These are phyloP conservation scores for Populus euphratica DNA, from an alignment of 345 rosid species.

Conservation along the genomic window DNA sequence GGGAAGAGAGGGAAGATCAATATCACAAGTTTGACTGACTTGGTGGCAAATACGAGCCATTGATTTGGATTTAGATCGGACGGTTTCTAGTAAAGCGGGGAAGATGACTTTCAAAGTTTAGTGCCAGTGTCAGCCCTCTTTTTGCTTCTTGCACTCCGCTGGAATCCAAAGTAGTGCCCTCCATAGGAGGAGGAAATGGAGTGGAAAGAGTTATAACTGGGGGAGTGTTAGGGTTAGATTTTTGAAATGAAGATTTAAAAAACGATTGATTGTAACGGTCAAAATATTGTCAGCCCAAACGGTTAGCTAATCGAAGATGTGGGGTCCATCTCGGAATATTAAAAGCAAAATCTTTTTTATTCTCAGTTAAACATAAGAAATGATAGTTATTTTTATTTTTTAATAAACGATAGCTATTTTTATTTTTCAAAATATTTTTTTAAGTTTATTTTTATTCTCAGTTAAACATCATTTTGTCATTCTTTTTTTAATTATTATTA, in stretches of 20 bases:
- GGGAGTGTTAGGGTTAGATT: constrained; percentile 7
- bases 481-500: too few relatives aligned
- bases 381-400: too few relatives aligned
- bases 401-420: too few relatives aligned
- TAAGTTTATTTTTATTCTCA: too few relatives aligned
- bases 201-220: constrained; percentile 29
- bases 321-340: constrained; percentile 20
- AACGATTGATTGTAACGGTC: constrained; percentile 55
- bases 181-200: background rate
- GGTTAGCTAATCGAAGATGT: constrained; percentile 23
- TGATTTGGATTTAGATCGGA: constrained; percentile 25
- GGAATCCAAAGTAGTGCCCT: background rate
- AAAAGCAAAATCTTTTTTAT: background rate
- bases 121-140: constrained; percentile 24
- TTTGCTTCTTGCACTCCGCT: constrained; percentile 15
- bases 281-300: constrained; percentile 35
- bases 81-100: constrained; percentile 37
- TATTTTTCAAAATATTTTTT: too few relatives aligned
- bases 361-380: too few relatives aligned
- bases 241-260: constrained; percentile 25
- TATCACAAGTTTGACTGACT: constrained; percentile 13
- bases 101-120: constrained; percentile 23
- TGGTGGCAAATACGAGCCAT: constrained; percentile 24
- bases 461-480: too few relatives aligned
- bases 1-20: constrained; percentile 23